These are phyloP conservation scores for Laguncularia racemosa DNA, from an alignment of 345 rosid species.

Conservation along the genomic window DNA sequence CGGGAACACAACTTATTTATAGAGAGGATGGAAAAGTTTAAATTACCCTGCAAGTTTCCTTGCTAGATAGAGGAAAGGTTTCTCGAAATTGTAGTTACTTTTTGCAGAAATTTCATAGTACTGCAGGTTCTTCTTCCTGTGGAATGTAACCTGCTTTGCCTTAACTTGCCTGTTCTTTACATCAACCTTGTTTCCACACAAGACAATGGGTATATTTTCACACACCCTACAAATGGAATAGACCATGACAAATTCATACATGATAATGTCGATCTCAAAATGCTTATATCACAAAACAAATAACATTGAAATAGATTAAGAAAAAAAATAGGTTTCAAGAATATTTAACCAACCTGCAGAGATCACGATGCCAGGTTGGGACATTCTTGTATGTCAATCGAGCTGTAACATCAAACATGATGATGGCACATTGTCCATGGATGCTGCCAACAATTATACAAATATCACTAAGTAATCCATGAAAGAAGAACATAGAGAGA, in stretches of 20 bases:
- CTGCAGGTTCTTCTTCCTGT: slow-evolving; percentile 89
- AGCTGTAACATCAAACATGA: slow-evolving; percentile 97
- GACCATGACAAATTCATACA: neutral
- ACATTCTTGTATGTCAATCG: slow-evolving; percentile 95
- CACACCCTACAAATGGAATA: slow-evolving; percentile 47
- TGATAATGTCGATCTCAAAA: neutral
- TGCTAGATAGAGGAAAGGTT: slow-evolving; percentile 87
- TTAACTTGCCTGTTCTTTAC: slow-evolving; percentile 95
- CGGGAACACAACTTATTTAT: neutral
- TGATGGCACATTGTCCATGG: slow-evolving; percentile 96
- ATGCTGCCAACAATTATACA: slow-evolving; percentile 45
- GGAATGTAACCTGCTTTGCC: slow-evolving; percentile 87
- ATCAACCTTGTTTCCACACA: slow-evolving; percentile 91
- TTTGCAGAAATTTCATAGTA: slow-evolving; percentile 94
- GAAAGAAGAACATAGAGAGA: no score
- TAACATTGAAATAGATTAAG: neutral
- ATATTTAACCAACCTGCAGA: slow-evolving; percentile 49
- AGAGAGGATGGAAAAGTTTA: neutral
- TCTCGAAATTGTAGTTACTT: slow-evolving; percentile 91
- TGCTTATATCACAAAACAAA: no score
- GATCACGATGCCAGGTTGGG: slow-evolving; percentile 99
- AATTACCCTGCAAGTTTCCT: slow-evolving; percentile 81
- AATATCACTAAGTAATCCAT: neutral
- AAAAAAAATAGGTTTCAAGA: neutral
- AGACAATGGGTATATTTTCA: slow-evolving; percentile 83